Conservation (phyloP, 2,329 filamentous ascomycete genomes). For the Fusarium napiforme region DNA sequence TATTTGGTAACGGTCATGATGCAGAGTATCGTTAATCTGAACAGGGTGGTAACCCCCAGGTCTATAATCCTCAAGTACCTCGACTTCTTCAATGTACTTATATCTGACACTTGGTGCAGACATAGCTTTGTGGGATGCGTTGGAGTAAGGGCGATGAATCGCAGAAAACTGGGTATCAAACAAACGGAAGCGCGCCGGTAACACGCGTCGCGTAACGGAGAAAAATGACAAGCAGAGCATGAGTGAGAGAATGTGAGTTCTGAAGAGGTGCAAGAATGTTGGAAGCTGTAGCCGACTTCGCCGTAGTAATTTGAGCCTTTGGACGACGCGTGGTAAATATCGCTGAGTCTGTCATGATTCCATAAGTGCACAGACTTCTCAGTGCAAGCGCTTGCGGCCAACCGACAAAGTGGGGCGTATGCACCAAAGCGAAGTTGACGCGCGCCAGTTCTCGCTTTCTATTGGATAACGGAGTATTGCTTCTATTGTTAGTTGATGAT, state of each 20-base stretch:
- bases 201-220: background rate
- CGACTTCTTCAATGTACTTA: slow-evolving; percentile 40
- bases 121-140: background rate
- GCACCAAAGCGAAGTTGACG: too few relatives aligned
- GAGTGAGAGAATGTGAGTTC: fast-evolving
- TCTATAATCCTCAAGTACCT: slow-evolving; percentile 44
- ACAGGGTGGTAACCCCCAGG: slow-evolving; percentile 54
- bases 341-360: background rate
- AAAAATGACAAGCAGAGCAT: background rate
- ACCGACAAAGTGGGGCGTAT: too few relatives aligned
- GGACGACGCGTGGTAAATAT: background rate
- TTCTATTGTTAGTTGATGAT: too few relatives aligned
- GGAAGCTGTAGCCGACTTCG: background rate
- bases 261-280: fast-evolving
- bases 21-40: slow-evolving; percentile 51
- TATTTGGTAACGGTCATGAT: slow-evolving; percentile 38
- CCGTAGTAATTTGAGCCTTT: background rate
- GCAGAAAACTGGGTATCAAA: background rate
- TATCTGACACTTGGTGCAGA: slow-evolving; percentile 7
- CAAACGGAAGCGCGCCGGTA: background rate
- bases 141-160: background rate
- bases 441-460: too few relatives aligned
- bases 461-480: too few relatives aligned
- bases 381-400: too few relatives aligned
- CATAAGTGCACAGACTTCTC: too few relatives aligned